phyloP scores from a whole-genome alignment of 2,329 filamentous ascomycete species.

The Beauveria caledonica region DNA sequence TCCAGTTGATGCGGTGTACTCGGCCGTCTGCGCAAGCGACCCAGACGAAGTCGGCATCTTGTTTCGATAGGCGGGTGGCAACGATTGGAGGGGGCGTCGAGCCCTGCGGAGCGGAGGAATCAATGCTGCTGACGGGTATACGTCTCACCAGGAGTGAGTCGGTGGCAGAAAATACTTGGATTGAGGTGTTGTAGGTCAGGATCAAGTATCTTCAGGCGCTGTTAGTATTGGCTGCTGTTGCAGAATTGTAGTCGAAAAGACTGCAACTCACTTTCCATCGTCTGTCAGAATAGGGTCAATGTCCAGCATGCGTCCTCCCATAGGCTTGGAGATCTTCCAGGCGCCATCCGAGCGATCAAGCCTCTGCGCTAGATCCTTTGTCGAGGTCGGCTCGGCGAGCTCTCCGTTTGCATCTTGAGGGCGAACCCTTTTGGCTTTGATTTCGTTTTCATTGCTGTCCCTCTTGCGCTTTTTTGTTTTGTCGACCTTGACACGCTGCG shows the following conservation, averaged over 20 bases:
- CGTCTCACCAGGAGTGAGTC: slow-evolving; percentile 74
- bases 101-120: slow-evolving; percentile 19
- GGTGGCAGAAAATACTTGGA: slow-evolving; percentile 73
- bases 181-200: slow-evolving; percentile 61
- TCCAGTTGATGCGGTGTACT: slow-evolving; percentile 53
- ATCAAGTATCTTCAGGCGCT: slow-evolving; percentile 57
- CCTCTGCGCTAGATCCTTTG: slow-evolving; percentile 19
- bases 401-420: slow-evolving; percentile 20
- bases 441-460: slow-evolving; percentile 33
- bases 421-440: slow-evolving; percentile 33
- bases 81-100: slow-evolving; percentile 28
- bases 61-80: slow-evolving; percentile 31
- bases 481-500: slow-evolving; percentile 25
- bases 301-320: slow-evolving; percentile 57
- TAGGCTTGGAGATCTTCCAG: slow-evolving; percentile 56
- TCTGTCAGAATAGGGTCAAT: slow-evolving; percentile 54
- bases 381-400: slow-evolving; percentile 14
- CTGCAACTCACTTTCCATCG: slow-evolving; percentile 48
- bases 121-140: slow-evolving; percentile 43
- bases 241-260: neutral
- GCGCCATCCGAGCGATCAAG: slow-evolving; percentile 26
- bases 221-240: slow-evolving; percentile 16
- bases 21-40: slow-evolving; percentile 50
- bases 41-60: slow-evolving; percentile 44
- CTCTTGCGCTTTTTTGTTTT: slow-evolving; percentile 40